A percentile compares a stretch with the other conserved stretches of the same genome.
Conservation (phyloP, 2,329 filamentous ascomycete species). For the Exophiala calicioides region DNA sequence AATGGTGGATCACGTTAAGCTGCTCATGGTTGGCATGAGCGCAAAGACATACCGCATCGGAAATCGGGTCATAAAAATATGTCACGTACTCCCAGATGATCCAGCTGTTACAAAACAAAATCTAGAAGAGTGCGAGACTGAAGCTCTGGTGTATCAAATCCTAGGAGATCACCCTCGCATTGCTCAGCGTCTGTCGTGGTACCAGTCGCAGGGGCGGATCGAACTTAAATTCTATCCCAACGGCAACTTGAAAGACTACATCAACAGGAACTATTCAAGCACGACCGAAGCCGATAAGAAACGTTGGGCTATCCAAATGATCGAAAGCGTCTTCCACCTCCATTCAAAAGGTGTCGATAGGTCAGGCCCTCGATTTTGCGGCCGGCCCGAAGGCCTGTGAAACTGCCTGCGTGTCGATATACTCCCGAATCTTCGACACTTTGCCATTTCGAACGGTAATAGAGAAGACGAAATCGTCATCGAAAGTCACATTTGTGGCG, state of each 20-base stretch:
- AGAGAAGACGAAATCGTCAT: no score
- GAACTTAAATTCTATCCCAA: constrained; percentile 12
- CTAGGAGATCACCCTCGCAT: constrained; percentile 5
- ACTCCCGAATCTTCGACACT: no score
- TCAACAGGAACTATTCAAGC: constrained; percentile 2
- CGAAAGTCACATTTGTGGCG: no score
- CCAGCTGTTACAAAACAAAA: constrained; percentile 7
- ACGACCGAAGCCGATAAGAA: constrained; percentile 2
- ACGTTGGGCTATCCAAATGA: constrained; percentile 9
- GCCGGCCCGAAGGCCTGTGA: no score
- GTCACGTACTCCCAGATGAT: constrained; percentile 4
- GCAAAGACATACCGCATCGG: constrained; percentile 5
- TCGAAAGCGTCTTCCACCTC: constrained; percentile 8
- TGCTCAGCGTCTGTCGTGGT: constrained; percentile 1
- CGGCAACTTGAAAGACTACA: constrained; percentile 7
- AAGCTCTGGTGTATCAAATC: constrained; percentile 8
- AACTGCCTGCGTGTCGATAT: no score
- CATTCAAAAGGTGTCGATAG: constrained; percentile 11
- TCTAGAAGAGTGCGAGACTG: constrained; percentile 4
- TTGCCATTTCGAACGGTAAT: no score
- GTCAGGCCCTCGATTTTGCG: no score
- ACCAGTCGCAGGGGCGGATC: neutral
- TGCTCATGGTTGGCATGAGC: constrained; percentile 12
- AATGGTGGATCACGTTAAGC: no score
- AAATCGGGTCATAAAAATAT: constrained; percentile 2